These are phyloP conservation scores for Coemansia sp. DNA, from an alignment of 192 early-diverging fungal species.

Conservation along the genomic window DNA sequence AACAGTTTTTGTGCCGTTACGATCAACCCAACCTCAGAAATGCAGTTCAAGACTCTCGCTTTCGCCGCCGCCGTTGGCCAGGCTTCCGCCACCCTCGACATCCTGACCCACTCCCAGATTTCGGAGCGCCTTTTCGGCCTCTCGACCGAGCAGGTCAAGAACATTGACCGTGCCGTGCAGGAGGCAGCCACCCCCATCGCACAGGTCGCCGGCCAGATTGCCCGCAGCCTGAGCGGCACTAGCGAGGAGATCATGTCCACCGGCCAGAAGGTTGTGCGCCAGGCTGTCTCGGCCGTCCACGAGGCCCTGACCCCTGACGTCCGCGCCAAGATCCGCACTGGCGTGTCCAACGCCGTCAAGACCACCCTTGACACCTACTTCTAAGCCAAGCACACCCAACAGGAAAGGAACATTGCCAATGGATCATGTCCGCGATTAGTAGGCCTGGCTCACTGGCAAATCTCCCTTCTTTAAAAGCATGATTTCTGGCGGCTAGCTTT, in stretches of 20 bases:
- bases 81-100: constrained; percentile 48
- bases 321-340: constrained; percentile 48
- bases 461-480: constrained; percentile 1
- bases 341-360: constrained; percentile 50
- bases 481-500: not conserved
- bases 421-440: no score
- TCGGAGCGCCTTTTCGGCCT: constrained; percentile 49
- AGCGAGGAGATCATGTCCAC: constrained; percentile 44
- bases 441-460: no score
- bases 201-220: constrained; percentile 49
- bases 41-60: constrained; percentile 49
- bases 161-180: constrained; percentile 49
- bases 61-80: constrained; percentile 44
- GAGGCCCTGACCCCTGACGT: constrained; percentile 49
- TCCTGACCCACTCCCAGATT: constrained; percentile 48
- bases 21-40: constrained; percentile 8
- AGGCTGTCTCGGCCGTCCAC: constrained; percentile 48
- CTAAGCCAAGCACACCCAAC: constrained; percentile 13
- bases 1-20: no score
- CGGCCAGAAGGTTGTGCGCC: constrained; percentile 49
- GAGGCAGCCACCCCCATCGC: constrained; percentile 49
- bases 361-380: constrained; percentile 51
- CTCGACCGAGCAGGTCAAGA: constrained; percentile 49
- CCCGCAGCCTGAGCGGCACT: constrained; percentile 46
- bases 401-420: no score